Percentiles rank a stretch among this genome's conserved stretches.
Conservation (phyloP, 1,284 basidiomycete species). For the Testicularia cyperi region DNA sequence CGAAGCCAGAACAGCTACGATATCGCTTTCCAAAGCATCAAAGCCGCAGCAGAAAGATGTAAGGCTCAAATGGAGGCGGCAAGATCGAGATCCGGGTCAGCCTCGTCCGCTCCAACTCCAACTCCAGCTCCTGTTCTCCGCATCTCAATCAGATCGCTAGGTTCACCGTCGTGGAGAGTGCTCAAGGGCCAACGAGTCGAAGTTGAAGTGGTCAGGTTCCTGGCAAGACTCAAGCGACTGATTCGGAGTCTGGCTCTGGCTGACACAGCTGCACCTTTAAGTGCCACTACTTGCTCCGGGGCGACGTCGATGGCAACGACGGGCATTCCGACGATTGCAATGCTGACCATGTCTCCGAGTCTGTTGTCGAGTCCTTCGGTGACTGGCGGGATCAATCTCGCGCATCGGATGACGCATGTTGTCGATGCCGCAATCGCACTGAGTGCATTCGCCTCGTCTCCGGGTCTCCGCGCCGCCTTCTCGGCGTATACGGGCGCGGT, state of each 20-base stretch:
- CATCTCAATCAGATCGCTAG: conserved; percentile 43
- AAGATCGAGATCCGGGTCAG: neutral
- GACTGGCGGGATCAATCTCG: conserved; percentile 1
- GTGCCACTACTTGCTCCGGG: too few relatives aligned
- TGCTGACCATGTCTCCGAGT: conserved; percentile 32
- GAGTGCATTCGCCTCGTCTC: conserved; percentile 39
- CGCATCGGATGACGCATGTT: conserved; percentile 35
- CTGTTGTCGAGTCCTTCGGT: conserved; percentile 5
- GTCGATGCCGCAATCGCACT: conserved; percentile 43
- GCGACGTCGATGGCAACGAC: neutral
- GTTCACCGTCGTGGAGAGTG: conserved; percentile 39
- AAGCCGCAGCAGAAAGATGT: conserved; percentile 20
- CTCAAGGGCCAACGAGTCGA: conserved; percentile 5
- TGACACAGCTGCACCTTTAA: neutral
- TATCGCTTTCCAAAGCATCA: conserved; percentile 20
- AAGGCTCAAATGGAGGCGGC: neutral
- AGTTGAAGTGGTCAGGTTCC: conserved; percentile 35
- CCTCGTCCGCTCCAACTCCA: too few relatives aligned
- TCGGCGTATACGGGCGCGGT: conserved; percentile 46
- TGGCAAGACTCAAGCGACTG: conserved; percentile 37
- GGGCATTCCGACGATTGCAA: conserved; percentile 40
- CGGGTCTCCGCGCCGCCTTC: conserved; percentile 33
- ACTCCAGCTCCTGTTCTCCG: conserved; percentile 37
- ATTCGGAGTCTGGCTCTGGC: conserved; percentile 38
- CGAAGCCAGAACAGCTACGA: conserved; percentile 10